A percentile compares a stretch with the other conserved stretches of the same genome.
These are phyloP conservation scores for Priceomyces melissophilus DNA, from an alignment of 805 yeast genomes.

Conservation along the genomic window DNA sequence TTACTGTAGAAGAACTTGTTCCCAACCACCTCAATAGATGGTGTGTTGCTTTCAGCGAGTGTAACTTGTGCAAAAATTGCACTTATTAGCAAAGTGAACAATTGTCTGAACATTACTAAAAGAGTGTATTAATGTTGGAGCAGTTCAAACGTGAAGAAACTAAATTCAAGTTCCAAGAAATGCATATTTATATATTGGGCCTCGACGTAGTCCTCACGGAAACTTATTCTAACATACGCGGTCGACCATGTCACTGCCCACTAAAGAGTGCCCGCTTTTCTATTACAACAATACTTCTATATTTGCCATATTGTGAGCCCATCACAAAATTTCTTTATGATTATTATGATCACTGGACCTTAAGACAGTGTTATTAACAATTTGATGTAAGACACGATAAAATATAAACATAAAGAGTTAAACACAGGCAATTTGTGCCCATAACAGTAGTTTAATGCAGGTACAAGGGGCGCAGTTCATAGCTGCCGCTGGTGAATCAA, in stretches of 20 bases:
- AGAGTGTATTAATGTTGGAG: slow-evolving; percentile 3
- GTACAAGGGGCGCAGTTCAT: slow-evolving; percentile 5
- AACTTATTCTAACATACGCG: slow-evolving; percentile 1
- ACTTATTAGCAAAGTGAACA: slow-evolving; percentile 1
- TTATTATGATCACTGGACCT: slow-evolving; percentile 2
- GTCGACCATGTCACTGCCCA: slow-evolving; percentile 3
- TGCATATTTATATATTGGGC: no score
- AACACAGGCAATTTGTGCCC: neutral
- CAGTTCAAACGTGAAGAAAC: neutral
- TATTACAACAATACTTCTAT: slow-evolving; percentile 2
- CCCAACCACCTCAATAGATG: slow-evolving; percentile 69
- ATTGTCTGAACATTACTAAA: slow-evolving; percentile 3
- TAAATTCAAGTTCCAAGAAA: no score
- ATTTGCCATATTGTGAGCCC: slow-evolving; percentile 4
- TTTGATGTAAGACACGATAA: slow-evolving; percentile 1
- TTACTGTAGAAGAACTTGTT: slow-evolving; percentile 74
- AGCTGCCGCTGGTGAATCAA: no score
- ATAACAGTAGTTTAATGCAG: neutral
- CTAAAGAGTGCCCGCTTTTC: neutral
- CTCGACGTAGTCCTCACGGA: neutral
- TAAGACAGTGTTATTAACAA: slow-evolving; percentile 2
- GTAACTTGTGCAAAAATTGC: slow-evolving; percentile 11
- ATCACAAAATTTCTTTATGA: neutral
- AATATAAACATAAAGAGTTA: neutral
- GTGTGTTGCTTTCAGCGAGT: slow-evolving; percentile 31